phyloP scores from a whole-genome alignment of 148 eudicot species.

The Chenopodium suecicum region DNA sequence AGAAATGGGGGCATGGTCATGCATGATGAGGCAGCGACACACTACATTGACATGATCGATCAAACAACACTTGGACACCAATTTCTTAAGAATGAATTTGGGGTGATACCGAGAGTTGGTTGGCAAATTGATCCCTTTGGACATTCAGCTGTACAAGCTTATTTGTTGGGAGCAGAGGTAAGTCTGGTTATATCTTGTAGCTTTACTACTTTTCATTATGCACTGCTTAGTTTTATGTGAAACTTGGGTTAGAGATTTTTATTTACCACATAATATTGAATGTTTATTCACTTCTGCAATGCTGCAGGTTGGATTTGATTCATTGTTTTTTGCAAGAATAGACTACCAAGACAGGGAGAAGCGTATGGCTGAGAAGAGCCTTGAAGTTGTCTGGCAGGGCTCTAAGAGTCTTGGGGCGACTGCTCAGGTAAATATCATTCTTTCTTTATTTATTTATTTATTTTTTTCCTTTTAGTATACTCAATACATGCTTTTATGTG shows the following conservation, averaged over 20 bases:
- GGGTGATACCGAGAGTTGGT: conserved; percentile 90
- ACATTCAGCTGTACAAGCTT: conserved; percentile 98
- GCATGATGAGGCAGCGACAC: conserved; percentile 98
- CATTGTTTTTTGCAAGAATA: conserved; percentile 85
- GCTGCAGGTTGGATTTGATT: conserved; percentile 92
- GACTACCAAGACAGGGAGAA: conserved; percentile 94
- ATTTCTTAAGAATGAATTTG: conserved; percentile 72
- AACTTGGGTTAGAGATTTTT: not conserved
- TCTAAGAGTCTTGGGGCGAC: conserved; percentile 79
- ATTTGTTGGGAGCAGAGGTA: conserved; percentile 96
- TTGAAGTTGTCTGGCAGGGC: conserved; percentile 94
- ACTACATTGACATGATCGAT: conserved; percentile 98
- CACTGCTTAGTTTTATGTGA: not conserved
- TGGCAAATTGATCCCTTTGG: conserved; percentile 99
- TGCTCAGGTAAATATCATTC: conserved; percentile 53
- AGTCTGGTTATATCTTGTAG: conserved; percentile 5
- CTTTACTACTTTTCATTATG: not conserved
- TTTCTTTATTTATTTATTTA: conserved; percentile 3
- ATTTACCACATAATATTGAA: not conserved
- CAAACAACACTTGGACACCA: conserved; percentile 92
- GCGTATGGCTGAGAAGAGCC: conserved; percentile 74
- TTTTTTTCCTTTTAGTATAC: not conserved
- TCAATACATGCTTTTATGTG: not conserved
- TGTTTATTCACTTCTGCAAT: conserved; percentile 17
- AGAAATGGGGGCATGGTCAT: conserved; percentile 97